These are phyloP conservation scores for Trypanosoma rangeli DNA, from an alignment of 208 protist genomes.

Conservation along the genomic window DNA sequence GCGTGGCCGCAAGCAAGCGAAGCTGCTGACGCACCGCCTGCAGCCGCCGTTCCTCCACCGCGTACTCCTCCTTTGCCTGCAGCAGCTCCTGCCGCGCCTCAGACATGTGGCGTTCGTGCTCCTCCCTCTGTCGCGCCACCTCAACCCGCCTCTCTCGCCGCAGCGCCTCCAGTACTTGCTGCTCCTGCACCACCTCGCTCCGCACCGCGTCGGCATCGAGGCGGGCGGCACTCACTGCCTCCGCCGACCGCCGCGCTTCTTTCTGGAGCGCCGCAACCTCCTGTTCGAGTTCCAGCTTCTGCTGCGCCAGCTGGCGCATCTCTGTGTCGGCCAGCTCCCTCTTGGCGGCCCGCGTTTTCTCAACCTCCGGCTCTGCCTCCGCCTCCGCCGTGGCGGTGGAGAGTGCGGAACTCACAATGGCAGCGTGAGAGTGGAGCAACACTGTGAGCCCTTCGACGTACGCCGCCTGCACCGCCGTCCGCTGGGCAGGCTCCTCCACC, in stretches of 20 bases:
- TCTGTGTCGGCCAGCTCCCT: background rate
- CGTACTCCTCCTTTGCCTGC: background rate
- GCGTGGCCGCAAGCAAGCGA: background rate
- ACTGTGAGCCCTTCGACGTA: slow-evolving; percentile 7
- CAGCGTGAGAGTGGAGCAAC: slow-evolving; percentile 15
- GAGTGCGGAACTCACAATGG: slow-evolving; percentile 4
- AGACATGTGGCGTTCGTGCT: background rate
- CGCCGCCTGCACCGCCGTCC: slow-evolving; percentile 15
- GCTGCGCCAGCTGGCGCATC: background rate
- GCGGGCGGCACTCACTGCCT: background rate
- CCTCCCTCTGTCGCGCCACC: background rate
- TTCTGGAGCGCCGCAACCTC: background rate
- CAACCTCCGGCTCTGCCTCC: background rate
- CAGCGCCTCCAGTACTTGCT: background rate
- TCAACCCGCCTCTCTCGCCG: background rate
- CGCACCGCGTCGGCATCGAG: background rate
- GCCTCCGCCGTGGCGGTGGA: background rate
- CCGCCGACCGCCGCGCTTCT: background rate
- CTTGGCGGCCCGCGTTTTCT: background rate
- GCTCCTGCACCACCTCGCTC: background rate
- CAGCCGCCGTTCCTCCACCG: background rate
- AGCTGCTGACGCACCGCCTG: slow-evolving; percentile 2
- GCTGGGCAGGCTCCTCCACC: slow-evolving; percentile 23
- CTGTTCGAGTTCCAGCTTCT: background rate
- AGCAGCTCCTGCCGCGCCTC: background rate